Evolutionary conservation across 192 early-diverging fungal species (phyloP).

Genomic region (Umbelopsis ramanniana): DNA sequence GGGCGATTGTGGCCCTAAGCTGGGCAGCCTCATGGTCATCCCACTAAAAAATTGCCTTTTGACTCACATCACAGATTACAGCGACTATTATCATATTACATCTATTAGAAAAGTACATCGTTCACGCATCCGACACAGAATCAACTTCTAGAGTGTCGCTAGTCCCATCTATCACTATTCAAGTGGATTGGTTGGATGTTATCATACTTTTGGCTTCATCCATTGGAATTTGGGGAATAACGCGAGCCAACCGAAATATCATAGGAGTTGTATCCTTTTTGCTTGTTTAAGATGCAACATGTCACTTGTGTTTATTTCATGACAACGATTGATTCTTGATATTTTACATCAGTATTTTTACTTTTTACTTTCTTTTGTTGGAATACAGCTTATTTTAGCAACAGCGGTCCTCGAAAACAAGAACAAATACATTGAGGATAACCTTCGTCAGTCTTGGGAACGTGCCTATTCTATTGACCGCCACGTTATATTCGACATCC

Average conservation of each 20-base stretch:
- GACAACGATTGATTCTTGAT: neutral
- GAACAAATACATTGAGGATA: neutral
- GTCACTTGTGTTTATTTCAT: neutral
- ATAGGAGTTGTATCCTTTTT: slow-evolving; percentile 19
- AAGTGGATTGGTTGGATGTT: neutral
- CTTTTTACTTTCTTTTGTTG: slow-evolving; percentile 6
- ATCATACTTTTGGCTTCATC: slow-evolving; percentile 7
- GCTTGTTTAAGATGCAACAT: neutral
- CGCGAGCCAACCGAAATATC: neutral
- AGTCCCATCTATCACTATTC: slow-evolving; percentile 1
- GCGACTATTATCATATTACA: slow-evolving; percentile 4
- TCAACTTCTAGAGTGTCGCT: neutral
- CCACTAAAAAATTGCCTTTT: neutral
- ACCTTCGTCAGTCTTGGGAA: slow-evolving; percentile 1
- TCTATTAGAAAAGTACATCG: slow-evolving; percentile 1
- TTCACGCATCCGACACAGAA: neutral
- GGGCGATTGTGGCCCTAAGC: neutral
- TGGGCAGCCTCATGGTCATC: neutral
- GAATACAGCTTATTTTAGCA: neutral
- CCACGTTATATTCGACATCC: neutral
- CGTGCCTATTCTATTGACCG: neutral
- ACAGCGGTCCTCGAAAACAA: slow-evolving; percentile 6
- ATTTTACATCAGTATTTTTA: slow-evolving; percentile 3
- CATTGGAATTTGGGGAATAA: slow-evolving; percentile 21
- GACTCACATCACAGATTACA: neutral